phyloP scores from a whole-genome alignment of 768 basidiomycete species.

The Lactifluus pinguis region DNA sequence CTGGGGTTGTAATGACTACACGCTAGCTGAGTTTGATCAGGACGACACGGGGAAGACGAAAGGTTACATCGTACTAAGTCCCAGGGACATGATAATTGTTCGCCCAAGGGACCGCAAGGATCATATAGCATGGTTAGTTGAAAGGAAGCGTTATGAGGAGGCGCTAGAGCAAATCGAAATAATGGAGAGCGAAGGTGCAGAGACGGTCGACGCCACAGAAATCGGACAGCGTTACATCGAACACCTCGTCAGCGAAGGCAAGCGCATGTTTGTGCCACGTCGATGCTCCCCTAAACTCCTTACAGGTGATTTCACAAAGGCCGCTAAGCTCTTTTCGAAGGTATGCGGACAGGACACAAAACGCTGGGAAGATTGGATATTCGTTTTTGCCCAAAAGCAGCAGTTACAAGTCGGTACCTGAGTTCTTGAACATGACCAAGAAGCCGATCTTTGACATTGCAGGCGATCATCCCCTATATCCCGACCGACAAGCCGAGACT shows the following conservation, averaged over 20 bases:
- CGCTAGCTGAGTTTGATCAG: slow-evolving; percentile 45
- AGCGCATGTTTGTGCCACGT: slow-evolving; percentile 16
- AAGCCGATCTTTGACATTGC: not conserved
- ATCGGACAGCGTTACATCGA: slow-evolving; percentile 86
- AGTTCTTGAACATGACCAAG: not conserved
- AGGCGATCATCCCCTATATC: slow-evolving; percentile 85
- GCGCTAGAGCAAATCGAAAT: slow-evolving; percentile 73
- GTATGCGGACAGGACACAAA: slow-evolving; percentile 73
- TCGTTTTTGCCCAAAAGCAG: slow-evolving; percentile 72
- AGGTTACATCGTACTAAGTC: slow-evolving; percentile 78
- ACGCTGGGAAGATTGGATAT: slow-evolving; percentile 96
- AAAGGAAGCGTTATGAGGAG: slow-evolving; percentile 78
- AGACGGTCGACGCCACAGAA: slow-evolving; percentile 44
- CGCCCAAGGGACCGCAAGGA: slow-evolving; percentile 80
- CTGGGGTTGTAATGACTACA: slow-evolving; percentile 91
- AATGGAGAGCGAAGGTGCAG: slow-evolving; percentile 27
- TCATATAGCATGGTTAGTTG: slow-evolving; percentile 88
- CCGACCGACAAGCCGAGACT: slow-evolving; percentile 79
- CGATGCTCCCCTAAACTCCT: not conserved
- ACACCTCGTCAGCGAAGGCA: slow-evolving; percentile 76
- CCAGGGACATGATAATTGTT: slow-evolving; percentile 81
- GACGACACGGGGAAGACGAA: slow-evolving; percentile 27
- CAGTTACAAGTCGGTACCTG: slow-evolving; percentile 57
- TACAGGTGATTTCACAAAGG: slow-evolving; percentile 61
- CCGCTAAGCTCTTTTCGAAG: slow-evolving; percentile 75